phyloP scores from a whole-genome alignment of 495 filamentous ascomycete species.

The Podospora pseudocomata region DNA sequence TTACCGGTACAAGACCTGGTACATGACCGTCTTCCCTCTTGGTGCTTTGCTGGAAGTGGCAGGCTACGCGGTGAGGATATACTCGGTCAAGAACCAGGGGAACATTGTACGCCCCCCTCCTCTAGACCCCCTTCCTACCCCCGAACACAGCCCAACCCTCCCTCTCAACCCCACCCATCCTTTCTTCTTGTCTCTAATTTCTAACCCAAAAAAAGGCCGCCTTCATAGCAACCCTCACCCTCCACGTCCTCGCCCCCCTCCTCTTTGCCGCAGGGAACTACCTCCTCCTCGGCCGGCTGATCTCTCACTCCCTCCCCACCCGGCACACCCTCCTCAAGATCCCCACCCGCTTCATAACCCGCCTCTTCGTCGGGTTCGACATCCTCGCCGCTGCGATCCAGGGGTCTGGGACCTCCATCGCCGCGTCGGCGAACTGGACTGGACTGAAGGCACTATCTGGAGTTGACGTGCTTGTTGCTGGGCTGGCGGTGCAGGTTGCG shows the following conservation, averaged over 20 bases:
- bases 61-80: constrained; percentile 42
- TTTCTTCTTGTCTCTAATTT: no score
- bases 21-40: constrained; percentile 30
- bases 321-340: constrained; percentile 20
- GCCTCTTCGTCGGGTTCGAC: constrained; percentile 39
- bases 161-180: no score
- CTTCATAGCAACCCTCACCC: constrained; percentile 53
- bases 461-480: constrained; percentile 43
- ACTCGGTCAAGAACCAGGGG: constrained; percentile 25
- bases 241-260: constrained; percentile 50
- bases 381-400: constrained; percentile 41
- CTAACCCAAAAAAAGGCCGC: constrained; percentile 37
- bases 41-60: constrained; percentile 41
- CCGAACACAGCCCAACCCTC: no score
- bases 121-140: neutral
- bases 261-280: constrained; percentile 44
- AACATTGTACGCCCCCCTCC: constrained; percentile 31
- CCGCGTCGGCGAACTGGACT: constrained; percentile 29
- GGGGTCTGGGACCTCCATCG: constrained; percentile 27
- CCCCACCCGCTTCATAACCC: constrained; percentile 40
- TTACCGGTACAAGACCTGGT: constrained; percentile 31
- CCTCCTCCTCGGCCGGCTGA: constrained; percentile 50
- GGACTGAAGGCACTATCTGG: constrained; percentile 31
- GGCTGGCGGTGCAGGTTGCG: constrained; percentile 46
- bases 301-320: constrained; percentile 27